phyloP scores from a whole-genome alignment of 805 yeast species.

The Monosporozyma yasuniensis region DNA sequence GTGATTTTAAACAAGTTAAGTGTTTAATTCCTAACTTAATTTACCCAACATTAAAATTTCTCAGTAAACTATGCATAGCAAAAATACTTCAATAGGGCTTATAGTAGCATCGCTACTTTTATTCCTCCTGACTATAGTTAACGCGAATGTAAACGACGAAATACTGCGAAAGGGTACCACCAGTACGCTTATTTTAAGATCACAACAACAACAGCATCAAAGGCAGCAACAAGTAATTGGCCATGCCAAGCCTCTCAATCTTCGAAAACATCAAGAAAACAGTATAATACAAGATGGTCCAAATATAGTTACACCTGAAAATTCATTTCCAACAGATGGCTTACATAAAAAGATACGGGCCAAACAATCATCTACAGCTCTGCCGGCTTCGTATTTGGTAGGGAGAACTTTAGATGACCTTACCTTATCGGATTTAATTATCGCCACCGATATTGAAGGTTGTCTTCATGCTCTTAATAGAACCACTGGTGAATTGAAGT shows the following conservation, averaged over 20 bases:
- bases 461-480: constrained; percentile 74
- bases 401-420: constrained; percentile 13
- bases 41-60: background rate
- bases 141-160: background rate
- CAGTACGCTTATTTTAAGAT: background rate
- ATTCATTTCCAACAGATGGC: background rate
- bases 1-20: background rate
- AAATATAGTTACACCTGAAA: background rate
- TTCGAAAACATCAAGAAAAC: background rate
- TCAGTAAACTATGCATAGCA: background rate
- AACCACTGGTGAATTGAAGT: constrained; percentile 59
- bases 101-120: background rate
- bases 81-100: background rate
- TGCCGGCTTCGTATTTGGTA: constrained; percentile 3
- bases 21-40: too few relatives aligned
- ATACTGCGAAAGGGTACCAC: background rate
- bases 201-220: background rate
- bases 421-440: constrained; percentile 43
- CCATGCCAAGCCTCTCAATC: background rate
- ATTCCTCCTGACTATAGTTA: background rate
- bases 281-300: background rate
- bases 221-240: background rate
- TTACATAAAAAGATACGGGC: background rate
- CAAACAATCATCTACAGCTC: background rate
- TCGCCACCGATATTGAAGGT: constrained; percentile 81